Evolutionary conservation across 1,284 basidiomycete species (phyloP).

Genomic region (Tilletiopsis washingtonensis): DNA sequence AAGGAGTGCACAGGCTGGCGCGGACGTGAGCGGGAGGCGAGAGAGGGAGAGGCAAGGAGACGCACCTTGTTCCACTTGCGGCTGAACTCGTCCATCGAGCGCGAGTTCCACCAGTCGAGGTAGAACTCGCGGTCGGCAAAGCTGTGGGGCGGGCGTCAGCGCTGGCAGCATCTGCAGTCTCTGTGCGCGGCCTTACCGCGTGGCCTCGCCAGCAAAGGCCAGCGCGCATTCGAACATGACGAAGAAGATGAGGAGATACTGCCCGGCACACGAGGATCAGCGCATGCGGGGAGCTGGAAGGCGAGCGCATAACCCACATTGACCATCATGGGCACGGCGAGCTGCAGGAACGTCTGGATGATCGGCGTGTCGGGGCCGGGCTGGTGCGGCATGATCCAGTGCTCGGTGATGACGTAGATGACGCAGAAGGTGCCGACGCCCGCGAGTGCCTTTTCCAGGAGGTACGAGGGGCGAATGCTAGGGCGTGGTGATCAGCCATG

Average conservation of each 20-base stretch:
- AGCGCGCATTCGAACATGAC: constrained; percentile 65
- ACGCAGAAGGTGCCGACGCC: constrained; percentile 92
- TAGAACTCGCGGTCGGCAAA: constrained; percentile 96
- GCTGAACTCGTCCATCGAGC: constrained; percentile 84
- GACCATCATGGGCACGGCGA: constrained; percentile 85
- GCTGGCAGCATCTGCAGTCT: too few relatives aligned
- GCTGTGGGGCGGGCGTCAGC: too few relatives aligned
- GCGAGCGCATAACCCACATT: constrained; percentile 28
- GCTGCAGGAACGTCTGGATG: constrained; percentile 60
- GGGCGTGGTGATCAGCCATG: too few relatives aligned
- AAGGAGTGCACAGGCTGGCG: constrained; percentile 66
- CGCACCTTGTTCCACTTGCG: constrained; percentile 46
- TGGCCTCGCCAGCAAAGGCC: constrained; percentile 70
- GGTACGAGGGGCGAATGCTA: constrained; percentile 81
- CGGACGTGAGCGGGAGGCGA: neutral
- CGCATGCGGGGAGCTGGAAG: too few relatives aligned
- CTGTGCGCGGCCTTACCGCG: constrained; percentile 55
- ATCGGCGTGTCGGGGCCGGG: constrained; percentile 48
- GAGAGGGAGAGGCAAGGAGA: neutral
- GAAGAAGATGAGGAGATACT: constrained; percentile 49
- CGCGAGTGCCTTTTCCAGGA: constrained; percentile 89
- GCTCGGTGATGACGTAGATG: constrained; percentile 73
- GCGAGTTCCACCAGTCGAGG: constrained; percentile 96
- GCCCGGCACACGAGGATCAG: too few relatives aligned
- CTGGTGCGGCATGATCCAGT: constrained; percentile 62